Conservation (phyloP, 768 basidiomycete species). For the Phanerochaete sordida region DNA sequence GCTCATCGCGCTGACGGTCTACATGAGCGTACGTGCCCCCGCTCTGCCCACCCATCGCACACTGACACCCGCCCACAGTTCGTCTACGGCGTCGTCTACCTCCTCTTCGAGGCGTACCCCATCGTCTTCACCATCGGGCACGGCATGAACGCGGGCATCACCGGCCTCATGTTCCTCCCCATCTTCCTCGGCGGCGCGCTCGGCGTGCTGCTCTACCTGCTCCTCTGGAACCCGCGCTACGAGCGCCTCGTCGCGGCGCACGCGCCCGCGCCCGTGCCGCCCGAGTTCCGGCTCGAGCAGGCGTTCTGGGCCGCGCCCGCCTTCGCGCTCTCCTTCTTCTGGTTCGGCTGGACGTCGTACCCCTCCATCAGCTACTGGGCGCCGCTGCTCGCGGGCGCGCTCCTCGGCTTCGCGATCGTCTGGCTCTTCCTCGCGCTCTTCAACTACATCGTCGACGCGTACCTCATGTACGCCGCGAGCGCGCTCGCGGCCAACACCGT, state of each 20-base stretch:
- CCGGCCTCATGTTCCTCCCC: conserved; percentile 60
- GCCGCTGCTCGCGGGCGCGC: conserved; percentile 43
- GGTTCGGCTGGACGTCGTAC: conserved; percentile 67
- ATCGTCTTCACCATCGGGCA: conserved; percentile 56
- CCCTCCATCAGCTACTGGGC: conserved; percentile 50
- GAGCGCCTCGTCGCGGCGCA: conserved; percentile 37
- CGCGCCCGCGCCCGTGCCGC: conserved; percentile 55
- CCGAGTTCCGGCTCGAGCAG: conserved; percentile 53
- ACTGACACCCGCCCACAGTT: conserved; percentile 39
- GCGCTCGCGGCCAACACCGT: conserved; percentile 56
- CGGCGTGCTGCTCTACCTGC: conserved; percentile 33
- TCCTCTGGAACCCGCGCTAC: conserved; percentile 50
- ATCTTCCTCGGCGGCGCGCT: conserved; percentile 44
- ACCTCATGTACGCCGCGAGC: conserved; percentile 56
- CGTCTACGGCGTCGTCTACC: conserved; percentile 59
- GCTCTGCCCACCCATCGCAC: too few relatives aligned
- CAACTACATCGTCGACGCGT: conserved; percentile 65
- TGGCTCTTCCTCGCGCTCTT: conserved; percentile 55
- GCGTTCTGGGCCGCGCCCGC: conserved; percentile 50
- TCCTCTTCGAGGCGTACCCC: conserved; percentile 62
- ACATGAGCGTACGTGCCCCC: conserved; percentile 48
- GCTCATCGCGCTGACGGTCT: conserved; percentile 53
- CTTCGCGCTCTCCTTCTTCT: conserved; percentile 56
- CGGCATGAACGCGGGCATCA: conserved; percentile 47
- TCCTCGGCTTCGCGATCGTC: conserved; percentile 50